Conservation (phyloP, 768 basidiomycete species). For the Porphyrellus cyaneotinctus region DNA sequence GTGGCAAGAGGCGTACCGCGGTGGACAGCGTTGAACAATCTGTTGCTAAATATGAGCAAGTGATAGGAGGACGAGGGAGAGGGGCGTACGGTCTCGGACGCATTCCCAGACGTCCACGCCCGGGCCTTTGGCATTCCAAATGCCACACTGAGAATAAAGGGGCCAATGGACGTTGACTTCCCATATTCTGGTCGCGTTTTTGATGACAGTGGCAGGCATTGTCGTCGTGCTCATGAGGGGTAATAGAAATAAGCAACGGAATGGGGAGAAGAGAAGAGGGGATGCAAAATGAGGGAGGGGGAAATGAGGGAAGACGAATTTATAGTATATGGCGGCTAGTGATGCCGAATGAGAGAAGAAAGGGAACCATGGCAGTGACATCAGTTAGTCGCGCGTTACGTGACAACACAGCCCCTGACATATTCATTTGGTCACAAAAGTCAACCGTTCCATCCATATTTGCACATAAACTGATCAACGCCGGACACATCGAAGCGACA, state of each 20-base stretch:
- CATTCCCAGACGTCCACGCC: conserved; percentile 79
- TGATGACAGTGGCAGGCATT: conserved; percentile 39
- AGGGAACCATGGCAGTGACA: conserved; percentile 31
- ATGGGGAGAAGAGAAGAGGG: background rate
- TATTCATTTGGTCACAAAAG: conserved; percentile 16
- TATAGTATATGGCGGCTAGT: conserved; percentile 26
- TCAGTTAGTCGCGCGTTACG: conserved; percentile 26
- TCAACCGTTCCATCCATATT: conserved; percentile 6
- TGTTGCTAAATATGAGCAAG: conserved; percentile 25
- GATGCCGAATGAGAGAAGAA: conserved; percentile 28
- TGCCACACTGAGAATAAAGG: conserved; percentile 61
- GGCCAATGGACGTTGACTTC: conserved; percentile 64
- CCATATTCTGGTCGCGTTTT: conserved; percentile 68
- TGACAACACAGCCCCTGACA: conserved; percentile 27
- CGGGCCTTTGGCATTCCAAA: conserved; percentile 63
- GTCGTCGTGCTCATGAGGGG: conserved; percentile 20
- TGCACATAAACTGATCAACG: conserved; percentile 7
- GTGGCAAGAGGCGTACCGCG: conserved; percentile 22
- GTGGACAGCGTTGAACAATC: conserved; percentile 60
- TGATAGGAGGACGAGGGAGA: background rate
- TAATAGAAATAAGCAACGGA: background rate
- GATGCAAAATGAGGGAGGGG: conserved; percentile 5
- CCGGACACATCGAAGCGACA: conserved; percentile 1
- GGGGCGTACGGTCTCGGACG: conserved; percentile 52
- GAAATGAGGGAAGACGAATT: conserved; percentile 17